These are phyloP conservation scores for Wickerhamomyces chaumierensis DNA, from an alignment of 805 yeast species.

Conservation along the genomic window DNA sequence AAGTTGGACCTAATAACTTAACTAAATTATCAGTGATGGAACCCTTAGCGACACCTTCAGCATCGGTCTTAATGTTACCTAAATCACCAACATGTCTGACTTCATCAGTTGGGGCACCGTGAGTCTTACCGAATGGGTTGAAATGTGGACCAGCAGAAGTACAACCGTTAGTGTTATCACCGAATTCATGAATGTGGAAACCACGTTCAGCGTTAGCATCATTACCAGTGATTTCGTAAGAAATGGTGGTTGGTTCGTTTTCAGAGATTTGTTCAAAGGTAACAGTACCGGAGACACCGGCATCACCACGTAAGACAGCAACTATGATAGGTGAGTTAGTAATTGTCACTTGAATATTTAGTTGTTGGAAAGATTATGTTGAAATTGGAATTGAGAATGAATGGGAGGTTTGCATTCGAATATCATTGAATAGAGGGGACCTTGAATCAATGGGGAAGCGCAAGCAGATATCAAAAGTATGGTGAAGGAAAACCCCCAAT, in stretches of 20 bases:
- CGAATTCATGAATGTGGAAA: constrained; percentile 96
- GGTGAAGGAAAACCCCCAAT: no score
- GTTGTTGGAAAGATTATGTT: no score
- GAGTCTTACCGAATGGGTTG: constrained; percentile 81
- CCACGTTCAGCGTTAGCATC: constrained; percentile 84
- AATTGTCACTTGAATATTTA: constrained; percentile 1
- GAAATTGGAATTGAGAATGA: neutral
- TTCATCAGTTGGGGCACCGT: constrained; percentile 85
- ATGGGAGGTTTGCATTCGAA: no score
- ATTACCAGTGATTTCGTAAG: constrained; percentile 87
- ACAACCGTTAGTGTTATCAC: constrained; percentile 99
- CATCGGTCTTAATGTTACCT: constrained; percentile 88
- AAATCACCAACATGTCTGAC: constrained; percentile 89
- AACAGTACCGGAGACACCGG: constrained; percentile 80
- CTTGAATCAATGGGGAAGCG: no score
- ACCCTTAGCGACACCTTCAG: constrained; percentile 86
- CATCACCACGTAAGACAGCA: constrained; percentile 94
- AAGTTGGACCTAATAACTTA: constrained; percentile 76
- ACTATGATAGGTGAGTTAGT: constrained; percentile 29
- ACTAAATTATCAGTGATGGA: constrained; percentile 64
- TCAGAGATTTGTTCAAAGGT: constrained; percentile 77
- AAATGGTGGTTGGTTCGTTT: constrained; percentile 69
- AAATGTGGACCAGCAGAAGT: constrained; percentile 98
- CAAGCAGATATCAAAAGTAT: no score
- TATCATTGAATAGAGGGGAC: neutral